Conservation (phyloP, 495 filamentous ascomycete genomes). For the Clavariopsis aquatica region DNA sequence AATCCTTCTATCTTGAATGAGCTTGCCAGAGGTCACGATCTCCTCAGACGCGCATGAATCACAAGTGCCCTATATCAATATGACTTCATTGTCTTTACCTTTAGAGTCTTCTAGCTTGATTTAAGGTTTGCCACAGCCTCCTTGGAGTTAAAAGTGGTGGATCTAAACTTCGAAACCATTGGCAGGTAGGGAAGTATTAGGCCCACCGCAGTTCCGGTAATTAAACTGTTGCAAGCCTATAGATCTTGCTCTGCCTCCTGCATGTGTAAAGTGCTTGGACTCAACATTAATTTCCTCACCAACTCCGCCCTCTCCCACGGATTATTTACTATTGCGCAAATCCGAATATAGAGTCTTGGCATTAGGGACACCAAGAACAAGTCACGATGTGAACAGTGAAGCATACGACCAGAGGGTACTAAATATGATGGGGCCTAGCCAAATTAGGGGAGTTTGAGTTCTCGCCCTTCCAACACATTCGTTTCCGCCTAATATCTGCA, state of each 20-base stretch:
- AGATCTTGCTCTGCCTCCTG: background rate
- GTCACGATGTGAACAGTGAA: background rate
- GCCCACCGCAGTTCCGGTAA: conserved; percentile 1
- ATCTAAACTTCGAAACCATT: background rate
- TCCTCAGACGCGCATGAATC: too few species aligned
- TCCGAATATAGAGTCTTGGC: background rate
- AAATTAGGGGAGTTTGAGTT: too few species aligned
- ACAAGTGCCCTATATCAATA: too few species aligned
- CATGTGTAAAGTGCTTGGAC: too few species aligned
- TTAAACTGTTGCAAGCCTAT: background rate
- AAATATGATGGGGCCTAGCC: too few species aligned
- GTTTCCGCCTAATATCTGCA: background rate
- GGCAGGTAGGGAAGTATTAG: background rate
- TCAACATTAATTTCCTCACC: background rate
- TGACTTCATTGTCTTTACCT: too few species aligned
- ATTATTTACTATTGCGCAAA: too few species aligned
- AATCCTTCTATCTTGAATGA: background rate
- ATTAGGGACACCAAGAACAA: background rate
- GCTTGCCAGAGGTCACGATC: too few species aligned
- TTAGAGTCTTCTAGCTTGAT: too few species aligned
- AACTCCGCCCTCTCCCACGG: background rate
- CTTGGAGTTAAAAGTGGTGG: background rate
- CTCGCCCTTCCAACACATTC: background rate
- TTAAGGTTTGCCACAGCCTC: too few species aligned
- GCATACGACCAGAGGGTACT: background rate